Base-by-base conservation (phyloP, 768 basidiomycete species). In the Trametes sanguinea region DNA sequence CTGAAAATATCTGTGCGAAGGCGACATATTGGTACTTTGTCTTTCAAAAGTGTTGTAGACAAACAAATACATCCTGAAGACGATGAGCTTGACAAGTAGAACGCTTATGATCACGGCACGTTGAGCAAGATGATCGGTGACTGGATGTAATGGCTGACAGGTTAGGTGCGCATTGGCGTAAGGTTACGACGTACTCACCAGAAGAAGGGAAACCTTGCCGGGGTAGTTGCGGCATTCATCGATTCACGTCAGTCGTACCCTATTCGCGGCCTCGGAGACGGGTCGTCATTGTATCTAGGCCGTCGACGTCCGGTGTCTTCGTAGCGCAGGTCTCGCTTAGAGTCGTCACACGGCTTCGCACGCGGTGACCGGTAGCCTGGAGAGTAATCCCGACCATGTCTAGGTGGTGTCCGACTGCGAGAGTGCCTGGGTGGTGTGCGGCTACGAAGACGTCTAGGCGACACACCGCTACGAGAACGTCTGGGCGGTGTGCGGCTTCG, bases 181-280 rank as follows among this genome's bases (percentile, higher is more conserved):
- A 51, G 7, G 17, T 2, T 35, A 27, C 40, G n/a, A 51, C 17
- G n/a, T 8, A 33, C 57, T 59, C 30, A 51, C 57, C 13, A 45
- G 8, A 48, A 51, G n/a, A 43, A 22, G 13, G 42, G 50, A 30
- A 27, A 59, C 8, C 10, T 50, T 30, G 42, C 5, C 17, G 27
- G n/a, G 40, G n/a, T 32, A 30, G 22, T 43, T 6, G 42, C 32
- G 22, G 11, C 30, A 11, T 37, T 37, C 33, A 32, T 43, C 55
- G n/a, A 37, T n/a, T 58, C 47, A 60, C 63, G 63, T 64, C 50
- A 64, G 50, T 60, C 58, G 54, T 47, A 53, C 59, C 63, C 63
- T n/a, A 58, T 51, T 22, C 63, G 58, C 43, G 40, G 11, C 54
- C 58, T 60, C 17, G 57, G 63, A 56, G 63, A 45, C 9, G 53